phyloP scores from a whole-genome alignment of 1,284 basidiomycete genomes.

The Leccinum griseonigrum region DNA sequence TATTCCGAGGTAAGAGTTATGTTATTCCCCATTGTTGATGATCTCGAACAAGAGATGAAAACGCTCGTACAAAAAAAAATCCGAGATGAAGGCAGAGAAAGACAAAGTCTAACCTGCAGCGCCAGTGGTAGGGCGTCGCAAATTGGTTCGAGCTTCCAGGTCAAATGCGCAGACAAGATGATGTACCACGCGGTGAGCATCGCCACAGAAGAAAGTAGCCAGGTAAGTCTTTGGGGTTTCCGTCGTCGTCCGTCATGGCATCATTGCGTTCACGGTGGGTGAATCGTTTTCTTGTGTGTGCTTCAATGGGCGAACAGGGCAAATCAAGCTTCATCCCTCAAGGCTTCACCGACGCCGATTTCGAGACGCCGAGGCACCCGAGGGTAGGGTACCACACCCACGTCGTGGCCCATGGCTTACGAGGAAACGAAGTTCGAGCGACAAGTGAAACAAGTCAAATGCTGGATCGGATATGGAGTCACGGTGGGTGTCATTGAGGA shows the following conservation, averaged over 20 bases:
- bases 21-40: slow-evolving; percentile 46
- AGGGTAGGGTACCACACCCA: too few relatives aligned
- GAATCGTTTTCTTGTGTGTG: slow-evolving; percentile 25
- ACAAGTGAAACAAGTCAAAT: too few relatives aligned
- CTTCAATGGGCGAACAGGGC: too few relatives aligned
- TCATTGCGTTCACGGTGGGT: slow-evolving; percentile 15
- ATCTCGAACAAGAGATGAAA: too few relatives aligned
- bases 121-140: slow-evolving; percentile 31
- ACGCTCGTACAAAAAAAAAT: too few relatives aligned
- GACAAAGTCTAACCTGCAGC: slow-evolving; percentile 47
- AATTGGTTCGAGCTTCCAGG: slow-evolving; percentile 3
- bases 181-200: slow-evolving; percentile 43
- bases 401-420: too few relatives aligned
- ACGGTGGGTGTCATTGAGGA: too few relatives aligned
- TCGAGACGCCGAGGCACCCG: slow-evolving; percentile 31
- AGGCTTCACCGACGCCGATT: slow-evolving; percentile 37
- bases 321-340: too few relatives aligned
- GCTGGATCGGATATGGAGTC: too few relatives aligned
- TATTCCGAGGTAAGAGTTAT: slow-evolving; percentile 59
- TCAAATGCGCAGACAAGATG: slow-evolving; percentile 35
- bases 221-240: slow-evolving; percentile 65
- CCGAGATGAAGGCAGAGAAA: slow-evolving; percentile 43
- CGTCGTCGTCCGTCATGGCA: slow-evolving; percentile 36
- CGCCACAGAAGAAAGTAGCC: not conserved
- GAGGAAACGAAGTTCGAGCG: too few relatives aligned